Evolutionary conservation across 139 green algal genomes (phyloP).

Genomic region (Coelastrella sp.): DNA sequence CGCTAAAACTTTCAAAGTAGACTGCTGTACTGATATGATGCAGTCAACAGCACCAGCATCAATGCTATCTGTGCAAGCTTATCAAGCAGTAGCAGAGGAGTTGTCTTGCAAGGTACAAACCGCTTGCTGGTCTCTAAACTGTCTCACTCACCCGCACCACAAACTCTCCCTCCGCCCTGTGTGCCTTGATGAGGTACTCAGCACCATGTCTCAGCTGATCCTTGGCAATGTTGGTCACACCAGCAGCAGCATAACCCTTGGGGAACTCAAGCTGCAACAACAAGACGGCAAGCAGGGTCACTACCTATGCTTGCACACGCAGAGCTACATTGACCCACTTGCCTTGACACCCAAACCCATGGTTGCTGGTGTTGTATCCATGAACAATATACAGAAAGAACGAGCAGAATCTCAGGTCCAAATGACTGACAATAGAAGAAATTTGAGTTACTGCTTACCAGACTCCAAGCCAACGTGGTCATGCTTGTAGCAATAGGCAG

Average conservation of each 20-base stretch:
- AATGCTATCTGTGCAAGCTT: too few relatives aligned
- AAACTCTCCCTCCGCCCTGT: slow-evolving; percentile 46
- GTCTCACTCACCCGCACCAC: slow-evolving; percentile 59
- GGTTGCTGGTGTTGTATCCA: too few relatives aligned
- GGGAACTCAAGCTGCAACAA: slow-evolving; percentile 53
- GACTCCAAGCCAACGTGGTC: slow-evolving; percentile 23
- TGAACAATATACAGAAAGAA: too few relatives aligned
- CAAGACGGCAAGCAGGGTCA: not conserved
- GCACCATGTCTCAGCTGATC: slow-evolving; percentile 52
- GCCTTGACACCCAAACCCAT: not conserved
- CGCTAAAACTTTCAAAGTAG: too few relatives aligned
- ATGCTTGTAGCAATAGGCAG: slow-evolving; percentile 34
- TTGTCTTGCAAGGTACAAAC: too few relatives aligned
- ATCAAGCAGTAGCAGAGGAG: too few relatives aligned
- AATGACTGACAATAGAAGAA: too few relatives aligned
- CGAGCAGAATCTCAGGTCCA: not conserved
- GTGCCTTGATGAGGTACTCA: slow-evolving; percentile 61
- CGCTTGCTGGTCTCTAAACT: too few relatives aligned
- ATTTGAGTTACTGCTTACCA: slow-evolving; percentile 9
- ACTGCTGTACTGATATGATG: too few relatives aligned
- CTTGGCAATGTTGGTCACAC: not conserved
- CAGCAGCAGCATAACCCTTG: slow-evolving; percentile 26
- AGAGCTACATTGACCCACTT: not conserved
- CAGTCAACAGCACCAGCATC: too few relatives aligned
- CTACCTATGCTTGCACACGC: not conserved